These are phyloP conservation scores for Aplosporella prunicola DNA, from an alignment of 2,329 filamentous ascomycete species.

Conservation along the genomic window DNA sequence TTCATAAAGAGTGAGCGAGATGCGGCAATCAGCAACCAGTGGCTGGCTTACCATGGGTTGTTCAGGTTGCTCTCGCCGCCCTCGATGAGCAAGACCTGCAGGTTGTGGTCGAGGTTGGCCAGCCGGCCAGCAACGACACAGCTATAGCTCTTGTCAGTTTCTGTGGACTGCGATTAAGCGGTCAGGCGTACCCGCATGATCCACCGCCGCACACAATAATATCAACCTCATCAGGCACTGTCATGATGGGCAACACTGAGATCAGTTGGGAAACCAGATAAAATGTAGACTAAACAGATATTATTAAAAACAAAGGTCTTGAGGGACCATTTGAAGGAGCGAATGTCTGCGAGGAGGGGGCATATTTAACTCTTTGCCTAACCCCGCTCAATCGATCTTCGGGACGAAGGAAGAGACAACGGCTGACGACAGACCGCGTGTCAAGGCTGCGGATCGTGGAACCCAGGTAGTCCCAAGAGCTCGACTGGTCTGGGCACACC, in stretches of 20 bases:
- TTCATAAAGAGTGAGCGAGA: neutral
- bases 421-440: slow-evolving; percentile 10
- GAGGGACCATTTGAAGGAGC: neutral
- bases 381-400: slow-evolving; percentile 11
- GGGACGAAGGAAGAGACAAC: slow-evolving; percentile 12
- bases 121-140: slow-evolving; percentile 46
- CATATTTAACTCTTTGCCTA: slow-evolving; percentile 5
- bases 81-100: slow-evolving; percentile 61
- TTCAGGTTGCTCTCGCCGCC: slow-evolving; percentile 65
- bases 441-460: slow-evolving; percentile 7
- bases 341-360: neutral
- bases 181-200: slow-evolving; percentile 47
- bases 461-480: slow-evolving; percentile 3
- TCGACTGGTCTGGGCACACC: slow-evolving; percentile 8
- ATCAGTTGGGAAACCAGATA: neutral
- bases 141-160: slow-evolving; percentile 21
- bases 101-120: slow-evolving; percentile 67
- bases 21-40: neutral
- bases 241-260: slow-evolving; percentile 34
- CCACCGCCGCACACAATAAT: slow-evolving; percentile 72
- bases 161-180: no score
- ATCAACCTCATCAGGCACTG: slow-evolving; percentile 67
- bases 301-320: neutral
- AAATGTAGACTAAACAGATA: neutral
- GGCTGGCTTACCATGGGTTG: slow-evolving; percentile 50